These are phyloP conservation scores for Cyamopsis tetragonoloba DNA, from an alignment of 306 rosid genomes.

Conservation along the genomic window DNA sequence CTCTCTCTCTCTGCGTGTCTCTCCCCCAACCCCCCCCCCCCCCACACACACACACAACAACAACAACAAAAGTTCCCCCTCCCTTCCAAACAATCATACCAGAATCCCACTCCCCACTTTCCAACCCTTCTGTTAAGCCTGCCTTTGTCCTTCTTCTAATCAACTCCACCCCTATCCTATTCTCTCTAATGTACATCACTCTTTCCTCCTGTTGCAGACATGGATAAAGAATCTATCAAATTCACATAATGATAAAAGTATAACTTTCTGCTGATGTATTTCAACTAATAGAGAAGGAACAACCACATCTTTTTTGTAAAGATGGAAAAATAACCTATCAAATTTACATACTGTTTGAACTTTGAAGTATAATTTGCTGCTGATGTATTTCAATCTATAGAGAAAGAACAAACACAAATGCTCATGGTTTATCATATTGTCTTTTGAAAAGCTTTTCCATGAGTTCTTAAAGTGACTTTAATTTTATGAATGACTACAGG, in stretches of 20 bases:
- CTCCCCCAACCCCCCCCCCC: background rate
- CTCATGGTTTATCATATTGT: background rate
- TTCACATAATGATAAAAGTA: too few species aligned
- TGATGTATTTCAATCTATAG: background rate
- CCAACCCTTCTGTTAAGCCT: background rate
- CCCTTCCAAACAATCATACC: background rate
- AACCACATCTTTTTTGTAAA: too few species aligned
- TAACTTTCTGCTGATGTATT: too few species aligned
- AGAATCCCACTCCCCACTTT: background rate
- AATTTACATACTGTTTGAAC: background rate
- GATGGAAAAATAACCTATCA: background rate
- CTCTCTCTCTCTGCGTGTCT: background rate
- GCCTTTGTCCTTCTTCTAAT: background rate
- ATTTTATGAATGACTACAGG: conserved; percentile 49
- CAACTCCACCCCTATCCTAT: background rate
- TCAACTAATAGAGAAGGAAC: too few species aligned
- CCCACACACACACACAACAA: too few species aligned
- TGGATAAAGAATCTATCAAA: too few species aligned
- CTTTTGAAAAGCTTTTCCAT: background rate
- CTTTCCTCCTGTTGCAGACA: background rate
- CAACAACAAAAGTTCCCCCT: too few species aligned
- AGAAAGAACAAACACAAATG: background rate
- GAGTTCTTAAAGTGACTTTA: conserved; percentile 13
- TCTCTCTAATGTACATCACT: too few species aligned
- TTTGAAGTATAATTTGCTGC: background rate